phyloP scores from a whole-genome alignment of 2,329 filamentous ascomycete genomes.

The Trichoderma harzianum region DNA sequence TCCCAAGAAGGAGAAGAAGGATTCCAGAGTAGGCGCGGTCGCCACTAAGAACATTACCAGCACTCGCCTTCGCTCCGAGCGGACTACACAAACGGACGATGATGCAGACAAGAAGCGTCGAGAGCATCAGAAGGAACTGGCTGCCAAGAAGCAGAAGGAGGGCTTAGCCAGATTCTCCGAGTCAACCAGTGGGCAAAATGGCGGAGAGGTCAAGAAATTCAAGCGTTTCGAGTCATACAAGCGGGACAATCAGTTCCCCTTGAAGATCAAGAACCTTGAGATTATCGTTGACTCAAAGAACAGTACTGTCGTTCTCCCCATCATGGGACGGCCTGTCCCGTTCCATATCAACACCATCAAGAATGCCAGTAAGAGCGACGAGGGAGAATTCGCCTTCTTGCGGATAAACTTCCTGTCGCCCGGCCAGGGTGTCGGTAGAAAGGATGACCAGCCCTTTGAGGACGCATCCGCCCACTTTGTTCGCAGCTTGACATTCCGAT shows the following conservation, averaged over 20 bases:
- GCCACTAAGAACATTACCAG: constrained; percentile 94
- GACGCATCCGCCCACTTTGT: constrained; percentile 95
- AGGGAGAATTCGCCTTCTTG: constrained; percentile 89
- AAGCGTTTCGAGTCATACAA: constrained; percentile 99
- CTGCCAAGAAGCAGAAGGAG: constrained; percentile 83
- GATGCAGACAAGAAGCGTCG: constrained; percentile 83
- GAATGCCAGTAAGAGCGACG: constrained; percentile 96
- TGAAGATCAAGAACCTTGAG: constrained; percentile 76
- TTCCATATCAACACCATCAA: constrained; percentile 99
- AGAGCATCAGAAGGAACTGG: constrained; percentile 87
- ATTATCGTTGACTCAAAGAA: constrained; percentile 92
- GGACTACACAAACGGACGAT: constrained; percentile 82
- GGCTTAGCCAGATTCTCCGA: constrained; percentile 83
- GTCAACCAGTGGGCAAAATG: constrained; percentile 78
- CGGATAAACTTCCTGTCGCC: constrained; percentile 97
- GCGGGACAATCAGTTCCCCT: constrained; percentile 88
- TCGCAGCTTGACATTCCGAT: constrained; percentile 90
- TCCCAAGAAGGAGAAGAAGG: constrained; percentile 88
- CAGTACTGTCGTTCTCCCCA: constrained; percentile 83
- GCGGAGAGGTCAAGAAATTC: constrained; percentile 94
- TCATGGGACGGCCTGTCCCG: constrained; percentile 95
- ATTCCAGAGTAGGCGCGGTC: constrained; percentile 77
- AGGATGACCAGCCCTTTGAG: constrained; percentile 97
- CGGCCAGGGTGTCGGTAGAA: constrained; percentile 92
- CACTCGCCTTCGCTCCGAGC: constrained; percentile 86